phyloP scores from a whole-genome alignment of 306 rosid species.

The Cicer yamashitae region DNA sequence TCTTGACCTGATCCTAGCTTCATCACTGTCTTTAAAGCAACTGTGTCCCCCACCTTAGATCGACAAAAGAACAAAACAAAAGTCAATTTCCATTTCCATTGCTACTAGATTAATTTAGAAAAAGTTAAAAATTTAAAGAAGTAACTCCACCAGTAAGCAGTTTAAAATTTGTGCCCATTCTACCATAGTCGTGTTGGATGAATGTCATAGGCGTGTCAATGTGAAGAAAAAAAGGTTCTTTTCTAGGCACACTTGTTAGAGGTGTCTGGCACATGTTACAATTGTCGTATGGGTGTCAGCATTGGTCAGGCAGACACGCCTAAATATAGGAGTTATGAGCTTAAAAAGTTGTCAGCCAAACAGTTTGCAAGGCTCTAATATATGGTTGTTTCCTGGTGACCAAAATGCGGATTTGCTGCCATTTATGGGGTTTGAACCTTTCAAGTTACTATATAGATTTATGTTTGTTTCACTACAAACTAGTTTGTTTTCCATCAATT shows the following conservation, averaged over 20 bases:
- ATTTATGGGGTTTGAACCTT: background rate
- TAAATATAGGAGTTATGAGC: background rate
- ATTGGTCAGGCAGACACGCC: too few relatives aligned
- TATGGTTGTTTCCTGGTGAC: background rate
- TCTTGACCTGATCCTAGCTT: constrained; percentile 86
- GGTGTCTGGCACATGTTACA: too few relatives aligned
- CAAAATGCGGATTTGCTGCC: background rate
- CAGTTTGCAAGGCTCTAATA: background rate
- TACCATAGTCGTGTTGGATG: too few relatives aligned
- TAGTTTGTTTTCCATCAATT: background rate
- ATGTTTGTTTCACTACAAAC: background rate
- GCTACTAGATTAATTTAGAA: background rate
- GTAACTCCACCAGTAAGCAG: background rate
- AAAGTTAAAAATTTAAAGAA: background rate
- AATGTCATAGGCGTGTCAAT: too few relatives aligned
- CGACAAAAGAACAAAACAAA: constrained; percentile 40
- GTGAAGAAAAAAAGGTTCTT: too few relatives aligned
- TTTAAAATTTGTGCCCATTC: background rate
- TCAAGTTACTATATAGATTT: background rate
- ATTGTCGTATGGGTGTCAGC: too few relatives aligned
- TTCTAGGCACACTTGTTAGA: too few relatives aligned
- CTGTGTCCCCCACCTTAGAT: constrained; percentile 95
- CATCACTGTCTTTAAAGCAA: constrained; percentile 94
- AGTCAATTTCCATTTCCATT: constrained; percentile 27
- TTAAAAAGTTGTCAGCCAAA: background rate